phyloP scores from a whole-genome alignment of 768 basidiomycete genomes.

The Lactarius vividus region DNA sequence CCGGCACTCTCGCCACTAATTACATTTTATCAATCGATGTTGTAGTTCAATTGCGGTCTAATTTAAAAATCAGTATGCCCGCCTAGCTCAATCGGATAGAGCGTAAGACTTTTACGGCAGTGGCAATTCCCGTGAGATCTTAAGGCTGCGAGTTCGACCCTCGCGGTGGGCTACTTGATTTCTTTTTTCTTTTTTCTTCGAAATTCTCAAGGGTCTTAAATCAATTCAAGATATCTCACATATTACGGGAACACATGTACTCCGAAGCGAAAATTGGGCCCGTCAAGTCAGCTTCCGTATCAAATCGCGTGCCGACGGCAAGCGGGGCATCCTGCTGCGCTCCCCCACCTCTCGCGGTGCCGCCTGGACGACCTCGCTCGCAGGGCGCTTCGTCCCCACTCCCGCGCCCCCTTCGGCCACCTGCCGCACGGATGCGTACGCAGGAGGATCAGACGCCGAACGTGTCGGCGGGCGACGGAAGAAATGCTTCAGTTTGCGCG shows the following conservation, averaged over 20 bases:
- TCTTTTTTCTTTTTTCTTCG: not conserved
- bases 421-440: not conserved
- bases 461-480: conserved; percentile 23
- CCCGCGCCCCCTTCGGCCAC: not conserved
- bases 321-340: conserved; percentile 23
- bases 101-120: conserved; percentile 52
- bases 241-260: not conserved
- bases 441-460: conserved; percentile 19
- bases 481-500: conserved; percentile 16
- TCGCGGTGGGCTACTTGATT: conserved; percentile 51
- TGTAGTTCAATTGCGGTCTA: not conserved
- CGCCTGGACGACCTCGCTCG: conserved; percentile 16
- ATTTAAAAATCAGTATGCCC: conserved; percentile 32
- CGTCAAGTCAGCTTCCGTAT: conserved; percentile 20
- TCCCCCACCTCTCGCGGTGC: conserved; percentile 8
- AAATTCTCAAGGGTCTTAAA: not conserved
- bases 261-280: not conserved
- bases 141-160: conserved; percentile 65
- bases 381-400: conserved; percentile 7
- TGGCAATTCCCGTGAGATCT: conserved; percentile 36
- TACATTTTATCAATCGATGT: not conserved
- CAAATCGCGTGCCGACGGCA: conserved; percentile 21
- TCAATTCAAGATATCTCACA: not conserved
- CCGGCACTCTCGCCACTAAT: no score
- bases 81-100: conserved; percentile 62